Conservation (phyloP, 805 yeast species). For the Schizosaccharomyces lindneri region DNA sequence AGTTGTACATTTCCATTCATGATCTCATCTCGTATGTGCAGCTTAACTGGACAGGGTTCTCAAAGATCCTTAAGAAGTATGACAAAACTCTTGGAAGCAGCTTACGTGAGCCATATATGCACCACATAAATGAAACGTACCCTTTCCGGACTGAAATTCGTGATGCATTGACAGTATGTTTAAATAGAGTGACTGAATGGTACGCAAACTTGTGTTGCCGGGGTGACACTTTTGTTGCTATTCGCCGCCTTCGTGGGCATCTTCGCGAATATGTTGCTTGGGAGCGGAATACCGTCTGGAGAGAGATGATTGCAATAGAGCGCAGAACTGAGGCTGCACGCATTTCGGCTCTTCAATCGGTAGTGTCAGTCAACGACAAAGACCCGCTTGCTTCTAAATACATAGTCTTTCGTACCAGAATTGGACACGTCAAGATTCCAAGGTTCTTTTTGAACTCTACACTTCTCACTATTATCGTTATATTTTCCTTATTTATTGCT, state of each 20-base stretch:
- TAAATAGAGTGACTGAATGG: constrained; percentile 27
- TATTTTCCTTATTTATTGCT: constrained; percentile 24
- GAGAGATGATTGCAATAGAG: constrained; percentile 79
- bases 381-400: neutral
- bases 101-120: constrained; percentile 31
- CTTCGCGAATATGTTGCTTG: constrained; percentile 83
- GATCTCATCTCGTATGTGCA: constrained; percentile 68
- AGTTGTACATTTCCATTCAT: constrained; percentile 46
- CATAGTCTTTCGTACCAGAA: constrained; percentile 4
- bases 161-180: constrained; percentile 23
- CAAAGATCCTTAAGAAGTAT: constrained; percentile 74
- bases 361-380: constrained; percentile 4
- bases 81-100: constrained; percentile 54
- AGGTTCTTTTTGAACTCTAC: constrained; percentile 17
- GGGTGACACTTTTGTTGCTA: constrained; percentile 20
- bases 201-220: constrained; percentile 29
- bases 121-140: constrained; percentile 21
- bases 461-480: constrained; percentile 22
- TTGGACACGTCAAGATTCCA: constrained; percentile 13
- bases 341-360: constrained; percentile 5
- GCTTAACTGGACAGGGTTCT: constrained; percentile 67
- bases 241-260: constrained; percentile 24
- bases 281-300: constrained; percentile 96
- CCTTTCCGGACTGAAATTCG: constrained; percentile 30
- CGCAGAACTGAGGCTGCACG: constrained; percentile 57